Base-by-base conservation (phyloP, 2,329 filamentous ascomycete species). In the Pseudonectria foliicola region DNA sequence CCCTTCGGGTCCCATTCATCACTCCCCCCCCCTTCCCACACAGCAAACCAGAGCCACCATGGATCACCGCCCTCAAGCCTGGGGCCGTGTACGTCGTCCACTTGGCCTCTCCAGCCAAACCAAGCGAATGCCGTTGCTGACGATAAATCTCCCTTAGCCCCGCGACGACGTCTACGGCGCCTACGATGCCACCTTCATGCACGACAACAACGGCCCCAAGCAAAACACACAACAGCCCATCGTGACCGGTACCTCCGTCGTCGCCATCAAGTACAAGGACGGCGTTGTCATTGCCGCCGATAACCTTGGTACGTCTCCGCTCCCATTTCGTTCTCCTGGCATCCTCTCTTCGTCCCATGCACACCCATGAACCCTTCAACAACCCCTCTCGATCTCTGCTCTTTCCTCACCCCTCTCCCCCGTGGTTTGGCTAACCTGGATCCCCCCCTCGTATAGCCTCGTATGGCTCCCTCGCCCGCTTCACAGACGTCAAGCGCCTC, bases 241-340 rank as follows among this genome's bases (percentile, higher is more conserved):
- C 49, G 92, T 98, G 43, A 98, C 92, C 34, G 92, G 92, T 57
- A 96, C 92, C 32, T 96, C 92, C 34, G 92, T 98, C 45, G 67
- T 98, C 38, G 92, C 82, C 46, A 75, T 95, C 61, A 96, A 96
- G 72, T 98, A 88, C 75, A 90, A 88, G 57, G 86, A 89, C 50
- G 92, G 92, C 57, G 88, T 98, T 45, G 89, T 94, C 55, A 90
- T 98, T 61, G 92, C 90, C 34, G 87, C 92, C 54, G 92, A 98
- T 66, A 98, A 96, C 70, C 70, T 98, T 46, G 88, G 88, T 94
- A 71, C 37, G 71, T 46, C 7, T 21, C 11, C 27, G 15, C 29
- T 33, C 31, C 30, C 33, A 32, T 31, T 35, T 21, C 26, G 23
- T 26, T 12, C 26, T 16, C 33, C 18, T 27, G 10, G 7, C 13